A percentile compares a stretch with the other conserved stretches of the same genome.
phyloP scores from a whole-genome alignment of 129 eudicot species.

The Tagetes erecta region DNA sequence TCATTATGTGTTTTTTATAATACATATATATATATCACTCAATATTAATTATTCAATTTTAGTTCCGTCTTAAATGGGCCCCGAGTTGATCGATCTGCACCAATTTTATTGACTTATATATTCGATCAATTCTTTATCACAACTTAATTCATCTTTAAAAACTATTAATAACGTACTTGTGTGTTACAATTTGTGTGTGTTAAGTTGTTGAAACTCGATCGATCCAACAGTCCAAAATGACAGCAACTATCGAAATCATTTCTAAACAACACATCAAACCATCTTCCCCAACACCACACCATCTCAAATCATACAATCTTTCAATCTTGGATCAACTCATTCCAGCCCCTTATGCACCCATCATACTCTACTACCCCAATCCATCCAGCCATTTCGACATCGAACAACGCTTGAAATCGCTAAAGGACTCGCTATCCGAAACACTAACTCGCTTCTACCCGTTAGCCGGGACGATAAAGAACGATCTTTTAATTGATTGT shows the following conservation, averaged over 20 bases:
- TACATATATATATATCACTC: too few relatives aligned
- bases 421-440: conserved; percentile 54
- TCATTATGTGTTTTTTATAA: too few relatives aligned
- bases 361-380: conserved; percentile 55
- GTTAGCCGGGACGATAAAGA: conserved; percentile 56
- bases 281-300: conserved; percentile 62
- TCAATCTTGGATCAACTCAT: conserved; percentile 68
- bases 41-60: too few relatives aligned
- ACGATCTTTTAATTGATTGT: conserved; percentile 60
- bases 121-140: conserved; percentile 18
- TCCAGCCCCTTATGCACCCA: conserved; percentile 74
- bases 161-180: too few relatives aligned
- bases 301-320: conserved; percentile 53
- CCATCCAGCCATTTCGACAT: conserved; percentile 13
- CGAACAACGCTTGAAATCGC: conserved; percentile 23
- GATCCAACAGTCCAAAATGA: background rate
- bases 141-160: too few relatives aligned
- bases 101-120: background rate
- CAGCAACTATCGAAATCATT: conserved; percentile 43
- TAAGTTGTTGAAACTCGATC: background rate
- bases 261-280: conserved; percentile 61
- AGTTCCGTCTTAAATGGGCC: too few relatives aligned
- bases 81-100: too few relatives aligned
- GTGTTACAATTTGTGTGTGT: background rate
- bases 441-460: conserved; percentile 65